These are phyloP conservation scores for Penstemon eatonii DNA, from an alignment of 257 asterid species.

Conservation along the genomic window DNA sequence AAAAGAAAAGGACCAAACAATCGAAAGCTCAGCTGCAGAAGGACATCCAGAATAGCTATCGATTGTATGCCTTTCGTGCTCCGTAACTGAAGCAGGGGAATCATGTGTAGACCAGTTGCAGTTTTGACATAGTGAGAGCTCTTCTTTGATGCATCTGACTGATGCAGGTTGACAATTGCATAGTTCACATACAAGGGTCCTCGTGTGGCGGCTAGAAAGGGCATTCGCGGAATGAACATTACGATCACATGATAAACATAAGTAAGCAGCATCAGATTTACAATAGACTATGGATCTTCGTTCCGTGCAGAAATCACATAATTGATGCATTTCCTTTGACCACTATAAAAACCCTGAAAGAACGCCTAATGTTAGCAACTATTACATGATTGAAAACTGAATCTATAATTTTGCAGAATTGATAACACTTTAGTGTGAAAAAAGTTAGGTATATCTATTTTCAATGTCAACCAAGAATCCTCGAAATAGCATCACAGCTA, in stretches of 20 bases:
- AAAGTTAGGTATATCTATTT: too few relatives aligned
- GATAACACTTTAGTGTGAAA: too few relatives aligned
- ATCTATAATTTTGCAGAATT: not conserved
- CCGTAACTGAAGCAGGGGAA: constrained; percentile 25
- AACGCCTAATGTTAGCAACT: not conserved
- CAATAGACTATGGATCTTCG: constrained; percentile 60
- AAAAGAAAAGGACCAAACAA: constrained; percentile 52
- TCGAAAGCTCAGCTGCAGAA: constrained; percentile 64
- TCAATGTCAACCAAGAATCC: not conserved
- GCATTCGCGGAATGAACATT: constrained; percentile 71
- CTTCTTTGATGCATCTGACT: constrained; percentile 51
- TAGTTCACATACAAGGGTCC: constrained; percentile 60
- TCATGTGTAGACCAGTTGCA: constrained; percentile 51
- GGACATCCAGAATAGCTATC: constrained; percentile 68
- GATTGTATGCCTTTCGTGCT: constrained; percentile 46
- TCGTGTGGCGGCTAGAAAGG: constrained; percentile 59
- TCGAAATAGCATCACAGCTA: not conserved
- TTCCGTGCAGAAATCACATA: constrained; percentile 65
- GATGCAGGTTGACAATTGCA: constrained; percentile 55
- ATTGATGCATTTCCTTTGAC: constrained; percentile 39
- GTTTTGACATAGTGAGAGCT: constrained; percentile 61
- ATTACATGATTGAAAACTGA: constrained; percentile 9
- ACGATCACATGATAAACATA: constrained; percentile 70
- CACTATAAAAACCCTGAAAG: constrained; percentile 29
- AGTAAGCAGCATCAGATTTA: constrained; percentile 57